Evolutionary conservation across 2,329 filamentous ascomycete species (phyloP).

Genomic region (Coniosporium tulheliwenetii): DNA sequence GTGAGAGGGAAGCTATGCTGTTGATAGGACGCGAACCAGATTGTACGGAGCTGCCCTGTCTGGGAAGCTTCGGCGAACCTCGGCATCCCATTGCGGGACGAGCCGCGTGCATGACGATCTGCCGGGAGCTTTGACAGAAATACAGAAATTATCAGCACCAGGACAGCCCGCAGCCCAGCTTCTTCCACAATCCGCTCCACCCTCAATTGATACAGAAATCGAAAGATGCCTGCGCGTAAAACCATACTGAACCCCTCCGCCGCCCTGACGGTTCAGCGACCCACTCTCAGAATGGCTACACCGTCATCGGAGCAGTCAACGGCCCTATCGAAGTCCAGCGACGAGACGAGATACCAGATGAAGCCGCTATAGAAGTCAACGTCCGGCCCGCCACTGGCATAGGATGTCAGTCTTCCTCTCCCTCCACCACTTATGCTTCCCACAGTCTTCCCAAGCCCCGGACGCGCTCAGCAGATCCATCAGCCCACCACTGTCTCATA

Average conservation of each 20-base stretch:
- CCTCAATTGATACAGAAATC: background rate
- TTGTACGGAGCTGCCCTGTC: too few species aligned
- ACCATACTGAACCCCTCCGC: slow-evolving; percentile 33
- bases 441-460: background rate
- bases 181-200: background rate
- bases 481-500: background rate
- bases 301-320: slow-evolving; percentile 73
- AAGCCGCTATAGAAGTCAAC: slow-evolving; percentile 79
- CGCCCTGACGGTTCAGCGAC: slow-evolving; percentile 69
- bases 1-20: background rate
- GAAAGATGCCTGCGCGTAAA: slow-evolving; percentile 8
- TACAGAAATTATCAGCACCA: too few species aligned
- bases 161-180: background rate
- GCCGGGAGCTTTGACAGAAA: too few species aligned
- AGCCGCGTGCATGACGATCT: too few species aligned
- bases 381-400: slow-evolving; percentile 75
- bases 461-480: background rate
- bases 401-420: slow-evolving; percentile 41
- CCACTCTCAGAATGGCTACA: slow-evolving; percentile 61
- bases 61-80: too few species aligned
- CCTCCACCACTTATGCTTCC: background rate
- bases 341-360: slow-evolving; percentile 80
- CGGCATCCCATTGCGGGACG: too few species aligned
- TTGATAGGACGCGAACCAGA: too few species aligned
- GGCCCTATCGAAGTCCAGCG: slow-evolving; percentile 82